A percentile compares a stretch with the other conserved stretches of the same genome.
phyloP scores from a whole-genome alignment of 805 yeast genomes.

The Teunomyces stri region DNA sequence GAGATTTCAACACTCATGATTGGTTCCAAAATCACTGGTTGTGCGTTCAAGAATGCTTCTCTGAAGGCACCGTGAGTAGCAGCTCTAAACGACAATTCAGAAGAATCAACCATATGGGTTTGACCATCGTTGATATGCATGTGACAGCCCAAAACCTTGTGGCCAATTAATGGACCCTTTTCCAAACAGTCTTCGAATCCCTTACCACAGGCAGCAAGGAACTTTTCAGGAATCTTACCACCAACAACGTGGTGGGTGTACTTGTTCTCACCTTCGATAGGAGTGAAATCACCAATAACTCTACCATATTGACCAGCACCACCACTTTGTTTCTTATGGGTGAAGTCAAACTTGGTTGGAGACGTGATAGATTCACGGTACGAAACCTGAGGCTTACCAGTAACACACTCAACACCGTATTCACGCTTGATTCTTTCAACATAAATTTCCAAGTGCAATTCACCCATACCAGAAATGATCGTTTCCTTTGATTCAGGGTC shows the following conservation, averaged over 20 bases:
- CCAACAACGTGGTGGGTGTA: constrained; percentile 91
- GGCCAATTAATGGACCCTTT: constrained; percentile 96
- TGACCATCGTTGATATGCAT: constrained; percentile 97
- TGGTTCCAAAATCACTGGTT: constrained; percentile 92
- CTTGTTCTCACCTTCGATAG: constrained; percentile 64
- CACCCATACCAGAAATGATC: constrained; percentile 97
- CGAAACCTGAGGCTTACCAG: constrained; percentile 98
- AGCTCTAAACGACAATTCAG: constrained; percentile 90
- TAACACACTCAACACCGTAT: constrained; percentile 89
- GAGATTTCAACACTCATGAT: constrained; percentile 91
- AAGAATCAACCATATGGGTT: constrained; percentile 94
- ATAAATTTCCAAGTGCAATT: constrained; percentile 92
- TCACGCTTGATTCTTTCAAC: constrained; percentile 98
- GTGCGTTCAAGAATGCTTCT: constrained; percentile 80
- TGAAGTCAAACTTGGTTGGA: constrained; percentile 78
- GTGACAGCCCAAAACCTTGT: constrained; percentile 84
- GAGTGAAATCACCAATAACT: constrained; percentile 79
- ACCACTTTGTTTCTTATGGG: constrained; percentile 97
- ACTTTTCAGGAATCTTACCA: constrained; percentile 95
- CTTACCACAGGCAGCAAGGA: constrained; percentile 86
- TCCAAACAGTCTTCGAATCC: constrained; percentile 94
- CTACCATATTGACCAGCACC: constrained; percentile 99
- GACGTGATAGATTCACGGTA: constrained; percentile 88
- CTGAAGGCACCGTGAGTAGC: constrained; percentile 92
- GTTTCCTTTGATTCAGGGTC: constrained; percentile 94